A percentile compares a stretch with the other conserved stretches of the same genome.
Evolutionary conservation across 1,284 basidiomycete genomes (phyloP).

Genomic region (Gymnopus androsaceus): DNA sequence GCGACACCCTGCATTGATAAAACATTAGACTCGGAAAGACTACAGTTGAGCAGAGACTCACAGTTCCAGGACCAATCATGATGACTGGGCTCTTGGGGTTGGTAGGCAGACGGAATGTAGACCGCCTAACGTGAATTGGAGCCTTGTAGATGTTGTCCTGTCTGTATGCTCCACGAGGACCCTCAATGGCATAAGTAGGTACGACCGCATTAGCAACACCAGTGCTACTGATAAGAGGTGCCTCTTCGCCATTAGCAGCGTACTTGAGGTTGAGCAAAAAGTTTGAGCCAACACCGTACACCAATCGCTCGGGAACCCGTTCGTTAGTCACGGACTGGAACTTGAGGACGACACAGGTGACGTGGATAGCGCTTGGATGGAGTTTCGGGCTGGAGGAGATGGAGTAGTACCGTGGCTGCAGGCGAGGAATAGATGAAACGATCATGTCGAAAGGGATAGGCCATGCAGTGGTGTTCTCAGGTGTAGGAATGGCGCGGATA

Average conservation of each 20-base stretch:
- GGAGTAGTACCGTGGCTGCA: conserved; percentile 97
- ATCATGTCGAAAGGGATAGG: conserved; percentile 96
- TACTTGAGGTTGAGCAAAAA: conserved; percentile 91
- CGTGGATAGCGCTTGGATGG: conserved; percentile 85
- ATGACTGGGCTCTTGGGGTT: conserved; percentile 98
- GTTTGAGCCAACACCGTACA: conserved; percentile 89
- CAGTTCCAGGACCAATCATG: conserved; percentile 98
- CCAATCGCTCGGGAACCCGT: conserved; percentile 58
- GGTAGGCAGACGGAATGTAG: conserved; percentile 95
- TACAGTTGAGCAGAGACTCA: conserved; percentile 44
- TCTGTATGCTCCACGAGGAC: conserved; percentile 86
- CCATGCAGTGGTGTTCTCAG: conserved; percentile 82
- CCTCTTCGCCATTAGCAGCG: conserved; percentile 62
- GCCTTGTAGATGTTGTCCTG: conserved; percentile 74
- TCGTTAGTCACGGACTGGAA: conserved; percentile 71
- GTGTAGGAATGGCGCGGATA: conserved; percentile 53
- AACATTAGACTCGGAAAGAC: not conserved
- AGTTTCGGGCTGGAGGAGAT: conserved; percentile 97
- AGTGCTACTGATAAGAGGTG: conserved; percentile 44
- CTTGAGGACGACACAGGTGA: conserved; percentile 93
- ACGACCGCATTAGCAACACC: conserved; percentile 43
- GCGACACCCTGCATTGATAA: conserved; percentile 76
- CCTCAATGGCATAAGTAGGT: conserved; percentile 85
- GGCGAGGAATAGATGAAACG: conserved; percentile 88
- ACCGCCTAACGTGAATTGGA: conserved; percentile 93